These are phyloP conservation scores for Pseudogymnoascus sp. DNA, from an alignment of 2,329 filamentous ascomycete genomes.

Conservation along the genomic window DNA sequence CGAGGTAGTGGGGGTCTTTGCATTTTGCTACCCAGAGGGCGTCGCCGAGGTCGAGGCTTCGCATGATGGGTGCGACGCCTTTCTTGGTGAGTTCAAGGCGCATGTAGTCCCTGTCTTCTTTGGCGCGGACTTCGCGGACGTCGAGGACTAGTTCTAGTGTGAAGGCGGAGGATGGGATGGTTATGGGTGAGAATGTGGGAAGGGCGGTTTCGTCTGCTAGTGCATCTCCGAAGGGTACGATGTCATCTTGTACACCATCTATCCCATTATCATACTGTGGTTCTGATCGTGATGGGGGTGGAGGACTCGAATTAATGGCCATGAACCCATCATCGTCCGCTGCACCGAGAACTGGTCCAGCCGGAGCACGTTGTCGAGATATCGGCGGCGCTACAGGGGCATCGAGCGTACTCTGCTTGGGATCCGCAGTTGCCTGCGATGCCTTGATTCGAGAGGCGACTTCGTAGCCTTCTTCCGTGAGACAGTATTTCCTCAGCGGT, in stretches of 20 bases:
- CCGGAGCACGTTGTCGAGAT: background rate
- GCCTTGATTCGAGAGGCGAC: slow-evolving; percentile 56
- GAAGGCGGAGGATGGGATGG: slow-evolving; percentile 56
- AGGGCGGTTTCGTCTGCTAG: slow-evolving; percentile 18
- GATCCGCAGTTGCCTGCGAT: slow-evolving; percentile 29
- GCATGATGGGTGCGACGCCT: slow-evolving; percentile 56
- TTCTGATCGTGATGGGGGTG: background rate
- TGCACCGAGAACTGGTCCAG: background rate
- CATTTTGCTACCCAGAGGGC: slow-evolving; percentile 72
- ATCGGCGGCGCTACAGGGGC: background rate
- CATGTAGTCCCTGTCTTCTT: slow-evolving; percentile 68
- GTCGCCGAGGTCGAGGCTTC: slow-evolving; percentile 64
- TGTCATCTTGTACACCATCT: background rate
- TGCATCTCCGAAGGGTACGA: slow-evolving; percentile 21
- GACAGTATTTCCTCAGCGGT: slow-evolving; percentile 56
- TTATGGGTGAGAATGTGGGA: slow-evolving; percentile 46
- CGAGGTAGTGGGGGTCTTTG: slow-evolving; percentile 47
- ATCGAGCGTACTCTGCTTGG: slow-evolving; percentile 14
- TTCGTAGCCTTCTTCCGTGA: slow-evolving; percentile 74
- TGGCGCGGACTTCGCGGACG: slow-evolving; percentile 63
- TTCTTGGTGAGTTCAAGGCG: slow-evolving; percentile 60
- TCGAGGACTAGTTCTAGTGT: slow-evolving; percentile 66
- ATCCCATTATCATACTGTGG: background rate
- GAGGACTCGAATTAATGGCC: slow-evolving; percentile 12
- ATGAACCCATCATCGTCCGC: slow-evolving; percentile 9